Conservation (phyloP, 2,329 filamentous ascomycete genomes). For the Capronia coronata region DNA sequence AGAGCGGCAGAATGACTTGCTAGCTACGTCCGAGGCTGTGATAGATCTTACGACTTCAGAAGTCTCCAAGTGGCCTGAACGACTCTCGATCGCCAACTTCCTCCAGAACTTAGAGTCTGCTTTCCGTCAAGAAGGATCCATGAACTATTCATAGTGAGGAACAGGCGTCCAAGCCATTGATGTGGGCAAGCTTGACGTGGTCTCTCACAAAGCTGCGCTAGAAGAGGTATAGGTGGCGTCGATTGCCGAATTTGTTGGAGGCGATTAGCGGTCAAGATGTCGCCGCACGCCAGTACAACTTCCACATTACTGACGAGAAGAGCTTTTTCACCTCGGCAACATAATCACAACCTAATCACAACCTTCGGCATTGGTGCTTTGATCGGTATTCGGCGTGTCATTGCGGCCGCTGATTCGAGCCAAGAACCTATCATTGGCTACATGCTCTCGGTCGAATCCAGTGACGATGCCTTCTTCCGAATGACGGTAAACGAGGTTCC, state of each 20-base stretch:
- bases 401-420: conserved; percentile 27
- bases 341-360: conserved; percentile 32
- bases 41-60: neutral
- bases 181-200: conserved; percentile 29
- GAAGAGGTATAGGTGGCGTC: conserved; percentile 28
- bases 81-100: conserved; percentile 30
- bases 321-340: conserved; percentile 32
- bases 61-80: conserved; percentile 11
- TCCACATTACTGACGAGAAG: conserved; percentile 27
- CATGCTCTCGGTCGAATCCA: conserved; percentile 31
- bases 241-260: conserved; percentile 27
- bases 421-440: conserved; percentile 28
- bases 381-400: conserved; percentile 25
- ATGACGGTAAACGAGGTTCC: conserved; percentile 29
- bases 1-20: no score
- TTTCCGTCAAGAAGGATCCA: conserved; percentile 30
- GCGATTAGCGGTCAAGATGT: conserved; percentile 27
- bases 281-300: conserved; percentile 30
- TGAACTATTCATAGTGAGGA: conserved; percentile 29
- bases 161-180: conserved; percentile 30
- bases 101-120: conserved; percentile 31
- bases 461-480: conserved; percentile 31
- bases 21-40: neutral
- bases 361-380: conserved; percentile 30
- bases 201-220: conserved; percentile 30